phyloP scores from a whole-genome alignment of 495 filamentous ascomycete species.

The Neurospora sp. region DNA sequence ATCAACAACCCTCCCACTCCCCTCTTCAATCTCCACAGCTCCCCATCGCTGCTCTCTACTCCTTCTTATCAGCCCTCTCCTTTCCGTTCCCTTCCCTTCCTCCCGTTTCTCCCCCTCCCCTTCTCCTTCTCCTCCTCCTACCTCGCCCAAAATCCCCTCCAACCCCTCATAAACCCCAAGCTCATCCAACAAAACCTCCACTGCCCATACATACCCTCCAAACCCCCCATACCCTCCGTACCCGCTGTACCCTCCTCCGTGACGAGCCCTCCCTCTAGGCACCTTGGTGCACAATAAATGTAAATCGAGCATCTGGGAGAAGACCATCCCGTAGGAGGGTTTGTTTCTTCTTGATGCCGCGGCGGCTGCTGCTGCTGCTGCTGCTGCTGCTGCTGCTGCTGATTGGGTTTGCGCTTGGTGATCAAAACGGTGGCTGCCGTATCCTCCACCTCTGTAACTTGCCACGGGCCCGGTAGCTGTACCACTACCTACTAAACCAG shows the following conservation, averaged over 20 bases:
- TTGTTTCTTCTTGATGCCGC: conserved; percentile 12
- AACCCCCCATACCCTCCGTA: conserved; percentile 2
- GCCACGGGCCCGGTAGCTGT: not conserved
- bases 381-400: not conserved
- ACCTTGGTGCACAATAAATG: conserved; percentile 33
- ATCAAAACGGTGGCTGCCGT: not conserved
- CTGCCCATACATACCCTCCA: conserved; percentile 22
- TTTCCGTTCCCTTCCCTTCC: not conserved
- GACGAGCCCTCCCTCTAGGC: conserved; percentile 14
- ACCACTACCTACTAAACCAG: not conserved
- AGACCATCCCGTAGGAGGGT: conserved; percentile 34
- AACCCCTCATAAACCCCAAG: conserved; percentile 18
- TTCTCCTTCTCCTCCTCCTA: not conserved
- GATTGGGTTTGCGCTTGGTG: not conserved
- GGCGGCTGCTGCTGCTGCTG: not conserved
- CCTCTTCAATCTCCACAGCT: conserved; percentile 24
- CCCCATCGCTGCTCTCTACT: conserved; percentile 36
- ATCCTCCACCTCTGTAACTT: not conserved
- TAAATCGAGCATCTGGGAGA: conserved; percentile 33
- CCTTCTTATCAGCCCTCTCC: conserved; percentile 7
- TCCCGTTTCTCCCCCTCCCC: conserved; percentile 1
- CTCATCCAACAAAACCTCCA: conserved; percentile 38
- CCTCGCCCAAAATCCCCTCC: not conserved
- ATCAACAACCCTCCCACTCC: conserved; percentile 21
- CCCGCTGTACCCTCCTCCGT: not conserved